A percentile compares a stretch with the other conserved stretches of the same genome.
Evolutionary conservation across 192 early-diverging fungal genomes (phyloP).

Genomic region (Lunasporangiospora selenospora): DNA sequence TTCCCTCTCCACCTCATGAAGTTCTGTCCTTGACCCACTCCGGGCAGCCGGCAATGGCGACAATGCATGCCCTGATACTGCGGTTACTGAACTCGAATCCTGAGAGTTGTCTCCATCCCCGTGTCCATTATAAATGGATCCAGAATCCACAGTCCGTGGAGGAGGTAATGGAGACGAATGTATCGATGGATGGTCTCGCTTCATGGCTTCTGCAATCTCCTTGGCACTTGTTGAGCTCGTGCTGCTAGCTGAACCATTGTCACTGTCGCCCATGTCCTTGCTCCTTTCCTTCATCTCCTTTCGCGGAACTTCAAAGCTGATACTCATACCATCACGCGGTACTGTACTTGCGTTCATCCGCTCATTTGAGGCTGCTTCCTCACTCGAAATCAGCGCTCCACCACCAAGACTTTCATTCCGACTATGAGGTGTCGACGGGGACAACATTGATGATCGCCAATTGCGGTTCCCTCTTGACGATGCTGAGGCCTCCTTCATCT

Average conservation of each 20-base stretch:
- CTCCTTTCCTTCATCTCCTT: slow-evolving; percentile 4
- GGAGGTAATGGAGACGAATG: neutral
- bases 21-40: no score
- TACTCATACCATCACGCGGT: no score
- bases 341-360: neutral
- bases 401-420: no score
- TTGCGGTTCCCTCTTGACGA: slow-evolving; percentile 19
- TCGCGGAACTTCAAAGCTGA: slow-evolving; percentile 15
- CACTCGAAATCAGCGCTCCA: no score
- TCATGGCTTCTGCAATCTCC: slow-evolving; percentile 20
- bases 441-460: slow-evolving; percentile 2
- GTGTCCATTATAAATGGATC: no score
- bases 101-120: no score
- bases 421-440: neutral
- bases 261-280: neutral
- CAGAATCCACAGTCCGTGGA: neutral
- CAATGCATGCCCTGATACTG: no score
- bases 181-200: slow-evolving; percentile 14
- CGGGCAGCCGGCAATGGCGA: no score
- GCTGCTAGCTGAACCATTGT: no score
- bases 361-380: neutral
- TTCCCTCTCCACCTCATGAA: slow-evolving; percentile 34
- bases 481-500: slow-evolving; percentile 46
- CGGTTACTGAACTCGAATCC: no score
- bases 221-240: no score